A percentile compares a stretch with the other conserved stretches of the same genome.
phyloP scores from a whole-genome alignment of 129 eudicot species.

The Chrysanthemum seticuspe region DNA sequence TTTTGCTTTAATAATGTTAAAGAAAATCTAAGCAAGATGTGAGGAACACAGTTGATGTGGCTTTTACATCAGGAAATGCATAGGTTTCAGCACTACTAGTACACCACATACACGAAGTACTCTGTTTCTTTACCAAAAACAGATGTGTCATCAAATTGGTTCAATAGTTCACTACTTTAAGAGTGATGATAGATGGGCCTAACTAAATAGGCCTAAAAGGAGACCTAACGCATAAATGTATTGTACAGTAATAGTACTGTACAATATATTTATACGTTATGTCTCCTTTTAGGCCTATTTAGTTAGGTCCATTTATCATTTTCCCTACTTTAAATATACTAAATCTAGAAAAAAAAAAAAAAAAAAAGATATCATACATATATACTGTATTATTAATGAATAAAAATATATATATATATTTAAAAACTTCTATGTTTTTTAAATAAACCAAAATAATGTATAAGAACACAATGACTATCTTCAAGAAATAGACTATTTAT shows the following conservation, averaged over 20 bases:
- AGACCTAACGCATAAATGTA: no score
- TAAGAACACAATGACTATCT: no score
- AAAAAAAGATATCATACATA: neutral
- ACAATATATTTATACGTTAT: no score
- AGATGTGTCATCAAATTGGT: conserved; percentile 17
- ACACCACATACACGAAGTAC: conserved; percentile 19
- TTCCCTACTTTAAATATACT: neutral
- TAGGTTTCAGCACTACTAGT: conserved; percentile 33
- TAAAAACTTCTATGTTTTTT: no score
- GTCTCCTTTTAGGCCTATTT: no score
- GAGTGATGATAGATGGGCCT: no score
- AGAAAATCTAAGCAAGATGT: conserved; percentile 20
- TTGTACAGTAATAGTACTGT: no score
- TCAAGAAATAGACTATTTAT: no score
- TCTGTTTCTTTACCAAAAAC: conserved; percentile 22
- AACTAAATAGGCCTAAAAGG: no score
- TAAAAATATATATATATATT: no score
- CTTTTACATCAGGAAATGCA: conserved; percentile 37
- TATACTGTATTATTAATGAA: neutral
- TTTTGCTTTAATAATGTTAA: neutral
- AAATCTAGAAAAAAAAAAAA: neutral
- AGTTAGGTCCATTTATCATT: no score
- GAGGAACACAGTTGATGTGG: conserved; percentile 30
- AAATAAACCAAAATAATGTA: no score
- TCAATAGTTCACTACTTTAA: conserved; percentile 6